A percentile compares a stretch with the other conserved stretches of the same genome.
Conservation (phyloP, 2,329 filamentous ascomycete genomes). For the Ophiosphaerella narmari region DNA sequence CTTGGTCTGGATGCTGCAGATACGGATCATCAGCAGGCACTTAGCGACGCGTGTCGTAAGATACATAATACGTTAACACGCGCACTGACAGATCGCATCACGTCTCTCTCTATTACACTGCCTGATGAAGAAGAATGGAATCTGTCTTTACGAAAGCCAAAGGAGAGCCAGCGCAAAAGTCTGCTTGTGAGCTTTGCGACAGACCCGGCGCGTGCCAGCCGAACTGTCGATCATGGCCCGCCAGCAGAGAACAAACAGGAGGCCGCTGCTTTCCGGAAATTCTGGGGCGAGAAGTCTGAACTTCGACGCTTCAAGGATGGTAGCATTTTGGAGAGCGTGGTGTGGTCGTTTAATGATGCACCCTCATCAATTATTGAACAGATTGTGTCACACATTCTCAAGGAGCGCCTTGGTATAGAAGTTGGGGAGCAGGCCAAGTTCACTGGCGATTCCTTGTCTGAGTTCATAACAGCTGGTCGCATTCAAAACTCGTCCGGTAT, state of each 20-base stretch:
- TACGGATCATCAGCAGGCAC: slow-evolving; percentile 30
- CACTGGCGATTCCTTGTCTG: slow-evolving; percentile 52
- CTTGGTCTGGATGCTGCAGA: slow-evolving; percentile 30
- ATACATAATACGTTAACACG: slow-evolving; percentile 68
- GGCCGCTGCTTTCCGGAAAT: slow-evolving; percentile 79
- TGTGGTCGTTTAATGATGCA: slow-evolving; percentile 71
- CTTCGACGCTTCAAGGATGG: slow-evolving; percentile 94
- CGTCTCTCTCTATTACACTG: slow-evolving; percentile 58
- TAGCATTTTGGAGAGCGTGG: slow-evolving; percentile 87
- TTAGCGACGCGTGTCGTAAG: slow-evolving; percentile 55
- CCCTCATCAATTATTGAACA: slow-evolving; percentile 74
- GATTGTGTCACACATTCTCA: slow-evolving; percentile 73
- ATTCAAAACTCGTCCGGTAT: slow-evolving; percentile 44
- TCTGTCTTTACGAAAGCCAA: slow-evolving; percentile 32
- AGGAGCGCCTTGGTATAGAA: slow-evolving; percentile 68
- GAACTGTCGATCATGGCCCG: slow-evolving; percentile 86
- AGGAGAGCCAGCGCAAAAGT: slow-evolving; percentile 36
- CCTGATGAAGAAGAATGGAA: slow-evolving; percentile 43
- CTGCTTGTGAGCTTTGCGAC: slow-evolving; percentile 72
- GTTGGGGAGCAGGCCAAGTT: slow-evolving; percentile 57
- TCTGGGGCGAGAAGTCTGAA: slow-evolving; percentile 95
- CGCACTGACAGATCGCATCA: slow-evolving; percentile 76
- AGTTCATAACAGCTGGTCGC: slow-evolving; percentile 47
- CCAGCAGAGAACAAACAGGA: slow-evolving; percentile 83
- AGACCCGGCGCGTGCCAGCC: slow-evolving; percentile 71